Percentiles rank a stretch among this genome's conserved stretches.
phyloP scores from a whole-genome alignment of 805 yeast species.

The Ascoidea asiatica region DNA sequence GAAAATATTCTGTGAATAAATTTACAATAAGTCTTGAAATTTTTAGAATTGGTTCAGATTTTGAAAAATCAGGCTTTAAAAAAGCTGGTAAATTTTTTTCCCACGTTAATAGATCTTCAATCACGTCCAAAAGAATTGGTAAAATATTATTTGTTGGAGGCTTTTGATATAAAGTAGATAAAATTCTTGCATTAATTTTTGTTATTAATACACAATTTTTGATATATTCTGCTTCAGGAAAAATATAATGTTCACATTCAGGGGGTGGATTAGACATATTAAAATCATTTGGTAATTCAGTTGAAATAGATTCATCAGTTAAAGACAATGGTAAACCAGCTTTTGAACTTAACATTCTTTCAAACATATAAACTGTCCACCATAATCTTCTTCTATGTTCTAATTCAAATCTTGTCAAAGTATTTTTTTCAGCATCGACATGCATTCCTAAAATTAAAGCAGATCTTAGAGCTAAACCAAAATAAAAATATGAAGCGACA shows the following conservation, averaged over 20 bases:
- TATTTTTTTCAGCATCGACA: slow-evolving; percentile 67
- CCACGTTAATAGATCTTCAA: slow-evolving; percentile 56
- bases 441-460: slow-evolving; percentile 68
- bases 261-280: slow-evolving; percentile 49
- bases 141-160: slow-evolving; percentile 67
- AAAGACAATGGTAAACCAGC: slow-evolving; percentile 72
- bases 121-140: slow-evolving; percentile 59
- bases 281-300: slow-evolving; percentile 62
- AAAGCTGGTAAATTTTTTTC: slow-evolving; percentile 50
- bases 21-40: slow-evolving; percentile 59
- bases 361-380: slow-evolving; percentile 81
- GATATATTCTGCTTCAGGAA: slow-evolving; percentile 68
- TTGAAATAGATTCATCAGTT: slow-evolving; percentile 70
- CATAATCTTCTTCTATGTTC: slow-evolving; percentile 76
- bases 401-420: slow-evolving; percentile 50
- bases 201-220: slow-evolving; percentile 68
- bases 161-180: slow-evolving; percentile 56
- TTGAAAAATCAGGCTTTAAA: slow-evolving; percentile 47
- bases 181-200: slow-evolving; percentile 61
- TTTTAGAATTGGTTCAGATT: slow-evolving; percentile 29
- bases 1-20: slow-evolving; percentile 72
- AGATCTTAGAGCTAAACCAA: slow-evolving; percentile 63
- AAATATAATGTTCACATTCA: slow-evolving; percentile 51
- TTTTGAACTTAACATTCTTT: slow-evolving; percentile 70
- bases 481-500: slow-evolving; percentile 67